Evolutionary conservation across 1,139 yeast genomes (phyloP).

Genomic region (Debaryomyces subglobosus): DNA sequence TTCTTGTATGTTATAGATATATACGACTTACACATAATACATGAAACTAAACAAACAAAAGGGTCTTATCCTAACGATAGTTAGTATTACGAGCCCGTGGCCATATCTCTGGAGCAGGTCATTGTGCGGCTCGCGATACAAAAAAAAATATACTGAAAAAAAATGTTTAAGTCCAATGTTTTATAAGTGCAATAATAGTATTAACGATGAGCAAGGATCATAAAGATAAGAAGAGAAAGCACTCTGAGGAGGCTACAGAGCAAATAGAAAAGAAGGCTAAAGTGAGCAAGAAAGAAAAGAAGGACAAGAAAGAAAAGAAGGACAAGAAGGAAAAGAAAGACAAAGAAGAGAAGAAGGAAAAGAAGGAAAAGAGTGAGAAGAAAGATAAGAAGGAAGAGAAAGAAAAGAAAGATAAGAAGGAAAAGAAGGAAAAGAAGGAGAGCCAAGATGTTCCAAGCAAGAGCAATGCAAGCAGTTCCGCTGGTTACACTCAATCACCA

Average conservation of each 20-base stretch:
- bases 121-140: slow-evolving; percentile 7
- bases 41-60: slow-evolving; percentile 7
- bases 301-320: slow-evolving; percentile 40
- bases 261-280: slow-evolving; percentile 26
- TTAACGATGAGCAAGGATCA: slow-evolving; percentile 34
- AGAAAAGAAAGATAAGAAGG: slow-evolving; percentile 50
- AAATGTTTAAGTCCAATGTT: slow-evolving; percentile 9
- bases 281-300: slow-evolving; percentile 38
- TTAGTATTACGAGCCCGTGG: slow-evolving; percentile 3
- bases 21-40: not conserved
- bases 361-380: slow-evolving; percentile 35
- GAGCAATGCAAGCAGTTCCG: slow-evolving; percentile 24
- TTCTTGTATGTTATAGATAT: slow-evolving; percentile 11
- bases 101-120: slow-evolving; percentile 4
- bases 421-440: slow-evolving; percentile 44
- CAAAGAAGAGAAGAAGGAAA: slow-evolving; percentile 34
- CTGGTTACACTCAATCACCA: slow-evolving; percentile 33
- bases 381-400: slow-evolving; percentile 50
- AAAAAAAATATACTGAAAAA: slow-evolving; percentile 5
- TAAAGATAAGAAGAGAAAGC: slow-evolving; percentile 50
- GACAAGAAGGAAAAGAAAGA: slow-evolving; percentile 45
- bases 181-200: slow-evolving; percentile 14
- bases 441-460: slow-evolving; percentile 40
- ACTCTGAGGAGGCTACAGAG: slow-evolving; percentile 29
- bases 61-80: slow-evolving; percentile 1